A percentile compares a stretch with the other conserved stretches of the same genome.
phyloP scores from a whole-genome alignment of 169 alveolate species.

The Plasmodium vinckei region DNA sequence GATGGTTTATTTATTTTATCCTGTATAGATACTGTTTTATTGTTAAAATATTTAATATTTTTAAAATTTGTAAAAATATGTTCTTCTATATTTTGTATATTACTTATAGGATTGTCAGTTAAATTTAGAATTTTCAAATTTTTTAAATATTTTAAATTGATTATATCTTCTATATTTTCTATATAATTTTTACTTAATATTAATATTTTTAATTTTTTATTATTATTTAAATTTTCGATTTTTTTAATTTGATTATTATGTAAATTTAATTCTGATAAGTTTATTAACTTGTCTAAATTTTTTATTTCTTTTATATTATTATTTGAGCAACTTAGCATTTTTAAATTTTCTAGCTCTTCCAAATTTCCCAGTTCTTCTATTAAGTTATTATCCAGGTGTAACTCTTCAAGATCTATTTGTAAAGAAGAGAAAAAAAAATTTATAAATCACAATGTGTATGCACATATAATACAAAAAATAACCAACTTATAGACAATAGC shows the following conservation, averaged over 20 bases:
- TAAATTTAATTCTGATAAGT: conserved; percentile 34
- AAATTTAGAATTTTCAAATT: conserved; percentile 51
- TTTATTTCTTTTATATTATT: conserved; percentile 60
- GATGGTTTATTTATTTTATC: neutral
- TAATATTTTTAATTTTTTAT: conserved; percentile 45
- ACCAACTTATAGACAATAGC: too few species aligned
- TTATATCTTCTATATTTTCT: conserved; percentile 13
- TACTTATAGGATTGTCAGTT: conserved; percentile 56
- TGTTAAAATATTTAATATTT: conserved; percentile 41
- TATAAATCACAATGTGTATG: too few species aligned
- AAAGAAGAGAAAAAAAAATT: too few species aligned
- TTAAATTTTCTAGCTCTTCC: conserved; percentile 26
- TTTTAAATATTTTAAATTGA: conserved; percentile 21
- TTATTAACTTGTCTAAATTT: conserved; percentile 26
- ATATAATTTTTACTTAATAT: conserved; percentile 60
- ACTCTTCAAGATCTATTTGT: conserved; percentile 44
- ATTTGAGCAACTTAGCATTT: conserved; percentile 33
- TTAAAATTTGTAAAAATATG: conserved; percentile 6
- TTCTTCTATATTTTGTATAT: neutral
- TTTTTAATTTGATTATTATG: conserved; percentile 45
- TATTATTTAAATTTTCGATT: conserved; percentile 57
- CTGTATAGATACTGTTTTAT: neutral
- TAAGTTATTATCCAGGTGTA: conserved; percentile 42
- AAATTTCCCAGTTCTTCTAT: conserved; percentile 65
- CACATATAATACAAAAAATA: too few species aligned